Base-by-base conservation (phyloP, 257 asterid genomes). In the Ophiorrhiza pumila region DNA sequence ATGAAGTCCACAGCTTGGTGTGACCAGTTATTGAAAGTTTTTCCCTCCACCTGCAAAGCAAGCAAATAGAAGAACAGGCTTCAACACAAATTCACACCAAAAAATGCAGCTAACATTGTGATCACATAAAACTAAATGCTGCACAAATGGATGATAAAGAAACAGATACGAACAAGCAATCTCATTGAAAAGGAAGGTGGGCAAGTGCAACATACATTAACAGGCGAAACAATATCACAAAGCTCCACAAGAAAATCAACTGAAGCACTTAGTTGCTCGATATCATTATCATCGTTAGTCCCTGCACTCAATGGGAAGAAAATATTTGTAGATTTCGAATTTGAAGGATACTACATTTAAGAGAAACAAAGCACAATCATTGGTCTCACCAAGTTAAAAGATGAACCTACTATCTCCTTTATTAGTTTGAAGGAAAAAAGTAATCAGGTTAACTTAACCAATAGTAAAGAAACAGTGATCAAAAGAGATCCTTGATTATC, bases 221-320 rank as follows among this genome's bases (percentile, higher is more conserved):
- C 74, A 62, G 85, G 81, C 71, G 84, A 78, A 72, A 83, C 71
- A 65, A 85, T 83, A 80, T 87, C 93, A 75, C 96, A 92, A 61
- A 89, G 88, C 78, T 92, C 96, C 88, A 92, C 93, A 57, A 95
- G 98, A 82, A 95, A 92, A 86, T 95, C 99, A 74, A 85, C 89
- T 37, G 99, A 87, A 76, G 90, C 82, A 71, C 91, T 81, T 75
- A 95, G 85, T 75, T 84, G 88, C 80, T 89, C 99, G 59, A 87
- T 53, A 81, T 79, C 86, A 58, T 77, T 87, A 58, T 86, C 89
- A 37, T 62, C 73, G 71, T 67, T 73, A 76, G 43, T 58, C 56
- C 84, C 99, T 89, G 91, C 78, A 76, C 55, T 37, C n/a, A 14
- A 29, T 31, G 45, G 62, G 69, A 43, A 65, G 60, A 32, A 17